A percentile compares a stretch with the other conserved stretches of the same genome.
Evolutionary conservation across 2,329 filamentous ascomycete genomes (phyloP).

Genomic region (Botrytis squamosa): DNA sequence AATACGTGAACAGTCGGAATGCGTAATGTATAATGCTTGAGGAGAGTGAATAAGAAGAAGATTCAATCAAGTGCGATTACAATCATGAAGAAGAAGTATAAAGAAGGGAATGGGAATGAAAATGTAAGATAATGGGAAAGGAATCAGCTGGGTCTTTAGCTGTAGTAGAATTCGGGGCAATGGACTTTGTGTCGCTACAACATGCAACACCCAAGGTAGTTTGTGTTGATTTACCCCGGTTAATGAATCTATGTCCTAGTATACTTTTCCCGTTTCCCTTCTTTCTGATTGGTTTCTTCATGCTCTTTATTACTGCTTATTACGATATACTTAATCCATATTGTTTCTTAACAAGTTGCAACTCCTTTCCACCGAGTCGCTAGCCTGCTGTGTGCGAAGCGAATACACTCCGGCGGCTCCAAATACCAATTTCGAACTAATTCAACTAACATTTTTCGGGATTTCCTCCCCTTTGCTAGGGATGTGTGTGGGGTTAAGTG

Average conservation of each 20-base stretch:
- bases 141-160: constrained; percentile 16
- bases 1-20: background rate
- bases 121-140: background rate
- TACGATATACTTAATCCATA: background rate
- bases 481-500: constrained; percentile 4
- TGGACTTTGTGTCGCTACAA: constrained; percentile 2
- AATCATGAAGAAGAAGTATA: background rate
- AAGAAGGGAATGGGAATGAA: background rate
- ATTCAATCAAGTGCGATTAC: background rate
- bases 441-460: background rate
- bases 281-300: background rate
- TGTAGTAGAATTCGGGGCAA: constrained; percentile 6
- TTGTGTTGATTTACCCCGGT: constrained; percentile 5
- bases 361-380: constrained; percentile 13
- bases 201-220: constrained; percentile 12
- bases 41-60: background rate
- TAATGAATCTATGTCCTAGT: background rate
- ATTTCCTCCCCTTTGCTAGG: constrained; percentile 5
- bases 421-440: background rate
- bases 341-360: background rate
- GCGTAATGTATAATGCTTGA: background rate
- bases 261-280: background rate
- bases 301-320: background rate
- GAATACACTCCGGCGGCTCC: constrained; percentile 1
- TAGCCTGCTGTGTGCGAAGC: constrained; percentile 1